Evolutionary conservation across 495 filamentous ascomycete genomes (phyloP), one percentile per base, ranked within the genome.

Genomic region (Talaromyces ruber): DNA sequence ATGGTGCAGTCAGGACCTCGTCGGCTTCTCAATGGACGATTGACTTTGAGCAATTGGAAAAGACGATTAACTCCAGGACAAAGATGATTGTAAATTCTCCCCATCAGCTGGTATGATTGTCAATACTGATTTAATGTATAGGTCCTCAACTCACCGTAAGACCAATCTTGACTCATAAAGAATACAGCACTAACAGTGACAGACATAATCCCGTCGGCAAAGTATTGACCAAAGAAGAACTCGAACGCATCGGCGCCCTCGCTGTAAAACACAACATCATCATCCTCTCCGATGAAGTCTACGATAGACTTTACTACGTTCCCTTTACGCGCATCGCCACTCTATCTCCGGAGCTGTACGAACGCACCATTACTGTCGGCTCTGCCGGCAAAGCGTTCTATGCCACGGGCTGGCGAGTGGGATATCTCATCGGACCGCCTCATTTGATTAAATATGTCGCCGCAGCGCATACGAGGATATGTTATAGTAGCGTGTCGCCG

Each of bases 371-470:
- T 34, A 97, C 93, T 3, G 94, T 97, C 45, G 93, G 95, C 29
- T 95, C 90, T 2, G 94, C 91, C 5, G 94, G 94, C 62, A 98
- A 98, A 79, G 95, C 94, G 74, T 98, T 98, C 76, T 98, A 98
- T 67, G 89, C 88, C 54, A 98, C 94, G 0, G 94, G 94, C 39
- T 98, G 94, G 94, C 86, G 94, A 59, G 95, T 98, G 2, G 92
- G 91, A 67, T 98, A 92, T 84, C 79, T 98, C 16, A 95, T 97
- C 64, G 94, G 94, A 1, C 91, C 90, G 2, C 83, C 89, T 21
- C 82, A 93, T 59, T 78, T 98, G 51, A 94, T 97, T 79, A 90
- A 93, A 72, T 91, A 97, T 71, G 93, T 96, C 39, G 82, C 87
- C 18, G 91, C 90, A 28, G 94, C 93, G 1, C 94, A 98, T 75